Evolutionary conservation across 2,329 filamentous ascomycete species (phyloP).

Genomic region (Fusarium anguioides): DNA sequence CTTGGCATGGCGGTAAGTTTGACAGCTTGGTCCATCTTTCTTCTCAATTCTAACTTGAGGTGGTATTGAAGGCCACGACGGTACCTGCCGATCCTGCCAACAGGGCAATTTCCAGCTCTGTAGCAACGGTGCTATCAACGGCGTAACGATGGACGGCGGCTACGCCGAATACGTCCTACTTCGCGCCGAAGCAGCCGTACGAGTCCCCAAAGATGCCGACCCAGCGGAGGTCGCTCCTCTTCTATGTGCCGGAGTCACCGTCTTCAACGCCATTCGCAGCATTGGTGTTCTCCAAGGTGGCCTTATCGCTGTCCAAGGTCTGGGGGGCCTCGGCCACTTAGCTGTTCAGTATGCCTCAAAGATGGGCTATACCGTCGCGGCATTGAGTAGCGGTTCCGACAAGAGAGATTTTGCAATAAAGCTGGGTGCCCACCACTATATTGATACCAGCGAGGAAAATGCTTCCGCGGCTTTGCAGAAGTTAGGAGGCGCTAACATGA

Average conservation of each 20-base stretch:
- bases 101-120: constrained; percentile 76
- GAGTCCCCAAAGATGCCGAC: constrained; percentile 62
- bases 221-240: constrained; percentile 66
- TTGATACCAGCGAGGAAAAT: constrained; percentile 64
- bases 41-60: neutral
- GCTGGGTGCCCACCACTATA: constrained; percentile 57
- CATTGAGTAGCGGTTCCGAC: constrained; percentile 71
- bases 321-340: constrained; percentile 81
- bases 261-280: constrained; percentile 69
- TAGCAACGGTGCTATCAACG: constrained; percentile 70
- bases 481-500: constrained; percentile 70
- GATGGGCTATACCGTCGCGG: constrained; percentile 80
- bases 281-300: constrained; percentile 62
- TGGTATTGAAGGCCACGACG: constrained; percentile 62
- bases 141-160: constrained; percentile 73
- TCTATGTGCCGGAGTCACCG: constrained; percentile 74
- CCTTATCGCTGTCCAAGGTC: constrained; percentile 70
- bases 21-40: accelerated
- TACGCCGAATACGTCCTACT: constrained; percentile 73
- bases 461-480: constrained; percentile 59
- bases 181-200: constrained; percentile 68
- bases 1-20: constrained; percentile 47
- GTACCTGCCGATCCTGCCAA: constrained; percentile 70
- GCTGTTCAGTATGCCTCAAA: constrained; percentile 79
- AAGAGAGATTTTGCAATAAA: constrained; percentile 74